Conservation (phyloP, 345 rosid species). For the Pelargonium nanum region DNA sequence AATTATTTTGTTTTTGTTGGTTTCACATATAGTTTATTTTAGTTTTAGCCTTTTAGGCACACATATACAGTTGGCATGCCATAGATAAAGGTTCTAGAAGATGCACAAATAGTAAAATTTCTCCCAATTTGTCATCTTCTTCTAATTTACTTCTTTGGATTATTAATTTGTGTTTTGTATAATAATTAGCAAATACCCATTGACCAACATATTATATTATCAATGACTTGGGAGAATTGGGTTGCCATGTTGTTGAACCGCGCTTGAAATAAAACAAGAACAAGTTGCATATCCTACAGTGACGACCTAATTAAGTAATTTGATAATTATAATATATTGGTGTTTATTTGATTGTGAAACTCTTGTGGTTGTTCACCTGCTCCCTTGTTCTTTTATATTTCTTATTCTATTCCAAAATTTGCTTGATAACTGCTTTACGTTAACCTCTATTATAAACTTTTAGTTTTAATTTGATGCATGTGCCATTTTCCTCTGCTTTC, state of each 20-base stretch:
- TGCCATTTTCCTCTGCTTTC: not conserved
- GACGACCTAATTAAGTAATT: not conserved
- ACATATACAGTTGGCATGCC: not conserved
- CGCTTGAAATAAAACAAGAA: constrained; percentile 17
- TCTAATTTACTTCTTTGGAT: too few relatives aligned
- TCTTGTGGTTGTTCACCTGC: not conserved
- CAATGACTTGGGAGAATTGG: constrained; percentile 13
- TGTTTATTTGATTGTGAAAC: constrained; percentile 1
- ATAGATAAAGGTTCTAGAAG: not conserved
- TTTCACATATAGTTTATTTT: too few relatives aligned
- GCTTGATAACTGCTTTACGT: not conserved
- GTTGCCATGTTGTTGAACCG: constrained; percentile 30
- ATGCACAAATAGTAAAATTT: too few relatives aligned
- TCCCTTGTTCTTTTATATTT: not conserved
- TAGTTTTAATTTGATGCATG: not conserved
- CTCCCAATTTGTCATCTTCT: too few relatives aligned
- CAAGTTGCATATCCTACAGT: too few relatives aligned
- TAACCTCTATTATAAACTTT: not conserved
- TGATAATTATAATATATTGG: not conserved
- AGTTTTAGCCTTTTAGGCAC: too few relatives aligned
- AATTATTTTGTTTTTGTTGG: not conserved
- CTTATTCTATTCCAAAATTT: not conserved
- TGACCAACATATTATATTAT: constrained; percentile 1
- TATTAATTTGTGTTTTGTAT: too few relatives aligned
- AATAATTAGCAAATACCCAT: too few relatives aligned